phyloP scores from a whole-genome alignment of 371 early-diverging fungal species.

The Haplosporangium sp. region DNA sequence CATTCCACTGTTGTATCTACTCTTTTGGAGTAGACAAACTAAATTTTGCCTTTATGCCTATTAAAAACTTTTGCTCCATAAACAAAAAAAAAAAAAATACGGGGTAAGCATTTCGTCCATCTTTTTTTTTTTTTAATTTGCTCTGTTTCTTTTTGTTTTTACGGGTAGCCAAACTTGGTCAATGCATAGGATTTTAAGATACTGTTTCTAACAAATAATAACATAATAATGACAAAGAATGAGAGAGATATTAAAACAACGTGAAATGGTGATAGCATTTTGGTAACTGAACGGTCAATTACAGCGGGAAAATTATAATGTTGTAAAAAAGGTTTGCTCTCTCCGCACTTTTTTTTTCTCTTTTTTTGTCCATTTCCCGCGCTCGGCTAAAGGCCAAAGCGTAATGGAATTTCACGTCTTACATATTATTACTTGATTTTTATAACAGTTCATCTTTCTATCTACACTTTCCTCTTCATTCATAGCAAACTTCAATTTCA shows the following conservation, averaged over 20 bases:
- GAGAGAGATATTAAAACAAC: slow-evolving; percentile 9
- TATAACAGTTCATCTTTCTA: neutral
- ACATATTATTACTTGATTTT: neutral
- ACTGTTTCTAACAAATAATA: too few relatives aligned
- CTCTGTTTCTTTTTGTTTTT: neutral
- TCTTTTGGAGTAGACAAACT: slow-evolving; percentile 1
- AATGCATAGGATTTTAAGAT: neutral
- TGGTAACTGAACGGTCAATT: too few relatives aligned
- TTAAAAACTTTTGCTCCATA: neutral
- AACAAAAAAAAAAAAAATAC: neutral
- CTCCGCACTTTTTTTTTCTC: neutral
- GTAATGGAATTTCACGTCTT: neutral
- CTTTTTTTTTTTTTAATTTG: neutral
- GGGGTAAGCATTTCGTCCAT: neutral
- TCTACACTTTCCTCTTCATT: neutral
- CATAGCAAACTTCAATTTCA: too few relatives aligned
- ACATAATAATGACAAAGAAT: neutral
- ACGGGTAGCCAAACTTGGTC: slow-evolving; percentile 9
- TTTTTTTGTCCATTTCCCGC: neutral
- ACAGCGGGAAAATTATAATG: neutral
- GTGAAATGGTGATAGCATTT: neutral
- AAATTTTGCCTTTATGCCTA: slow-evolving; percentile 1
- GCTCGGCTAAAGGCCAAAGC: neutral
- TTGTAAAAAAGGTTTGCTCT: neutral
- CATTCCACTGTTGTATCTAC: neutral